Conservation (phyloP, 768 basidiomycete genomes). For the Hortiboletus campestris region DNA sequence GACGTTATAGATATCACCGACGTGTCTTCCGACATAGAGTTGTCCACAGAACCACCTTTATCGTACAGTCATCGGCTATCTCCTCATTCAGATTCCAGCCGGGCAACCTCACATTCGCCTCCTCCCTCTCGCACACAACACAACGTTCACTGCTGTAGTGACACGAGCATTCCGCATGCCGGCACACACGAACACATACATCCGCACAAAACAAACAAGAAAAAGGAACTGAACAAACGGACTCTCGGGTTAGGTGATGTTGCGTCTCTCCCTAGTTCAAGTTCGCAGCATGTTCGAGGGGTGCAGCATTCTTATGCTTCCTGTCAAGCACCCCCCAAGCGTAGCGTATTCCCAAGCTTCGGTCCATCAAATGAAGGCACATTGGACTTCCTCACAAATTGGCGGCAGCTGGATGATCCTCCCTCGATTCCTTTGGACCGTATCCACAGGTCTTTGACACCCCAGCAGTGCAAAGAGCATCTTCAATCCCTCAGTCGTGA, state of each 20-base stretch:
- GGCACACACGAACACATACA: neutral
- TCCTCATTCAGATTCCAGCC: slow-evolving; percentile 8
- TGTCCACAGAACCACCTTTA: slow-evolving; percentile 11
- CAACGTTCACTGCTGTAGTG: neutral
- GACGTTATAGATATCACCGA: slow-evolving; percentile 22
- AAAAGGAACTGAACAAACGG: neutral
- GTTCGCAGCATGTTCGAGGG: slow-evolving; percentile 62
- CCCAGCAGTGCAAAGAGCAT: slow-evolving; percentile 15
- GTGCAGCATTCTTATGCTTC: slow-evolving; percentile 42
- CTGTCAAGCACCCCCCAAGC: slow-evolving; percentile 11
- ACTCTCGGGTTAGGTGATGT: neutral
- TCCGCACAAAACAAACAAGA: slow-evolving; percentile 1
- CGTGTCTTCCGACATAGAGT: slow-evolving; percentile 14
- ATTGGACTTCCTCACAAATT: slow-evolving; percentile 20
- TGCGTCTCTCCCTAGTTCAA: slow-evolving; percentile 48
- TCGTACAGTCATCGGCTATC: slow-evolving; percentile 8
- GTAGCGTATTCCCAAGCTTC: neutral
- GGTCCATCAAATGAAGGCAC: slow-evolving; percentile 6
- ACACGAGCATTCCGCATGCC: slow-evolving; percentile 9
- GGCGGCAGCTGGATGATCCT: neutral
- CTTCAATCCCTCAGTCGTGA: slow-evolving; percentile 9
- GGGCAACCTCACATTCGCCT: slow-evolving; percentile 6
- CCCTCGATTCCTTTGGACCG: neutral
- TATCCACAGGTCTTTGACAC: slow-evolving; percentile 8
- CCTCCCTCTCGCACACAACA: neutral